Conservation (phyloP, 306 rosid species). For the Castanea crenata region DNA sequence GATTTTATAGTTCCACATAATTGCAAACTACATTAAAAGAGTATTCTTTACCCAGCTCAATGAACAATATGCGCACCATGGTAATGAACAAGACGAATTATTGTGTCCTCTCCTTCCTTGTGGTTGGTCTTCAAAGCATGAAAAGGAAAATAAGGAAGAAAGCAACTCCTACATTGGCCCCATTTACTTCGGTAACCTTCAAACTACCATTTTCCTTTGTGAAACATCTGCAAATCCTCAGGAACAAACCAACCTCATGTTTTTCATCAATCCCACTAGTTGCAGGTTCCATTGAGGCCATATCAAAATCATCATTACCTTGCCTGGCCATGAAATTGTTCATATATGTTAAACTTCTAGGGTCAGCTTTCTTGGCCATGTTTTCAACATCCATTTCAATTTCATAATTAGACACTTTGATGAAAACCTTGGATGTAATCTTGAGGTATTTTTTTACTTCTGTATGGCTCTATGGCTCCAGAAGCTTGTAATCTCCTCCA, state of each 20-base stretch:
- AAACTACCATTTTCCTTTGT: conserved; percentile 35
- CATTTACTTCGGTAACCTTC: conserved; percentile 52
- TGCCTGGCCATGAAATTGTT: conserved; percentile 34
- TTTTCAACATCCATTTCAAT: conserved; percentile 68
- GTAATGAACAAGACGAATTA: conserved; percentile 64
- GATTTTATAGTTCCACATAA: too few species aligned
- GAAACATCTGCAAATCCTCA: conserved; percentile 43
- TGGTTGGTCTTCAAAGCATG: conserved; percentile 45
- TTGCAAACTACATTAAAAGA: too few species aligned
- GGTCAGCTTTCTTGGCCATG: conserved; percentile 46
- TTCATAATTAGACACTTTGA: conserved; percentile 55
- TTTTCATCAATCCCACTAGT: conserved; percentile 29
- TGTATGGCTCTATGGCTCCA: conserved; percentile 52
- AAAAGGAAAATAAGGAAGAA: conserved; percentile 68
- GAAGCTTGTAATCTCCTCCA: conserved; percentile 75
- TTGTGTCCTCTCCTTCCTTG: conserved; percentile 68
- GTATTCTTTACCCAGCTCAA: too few species aligned
- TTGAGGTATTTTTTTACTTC: conserved; percentile 53
- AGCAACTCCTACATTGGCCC: too few species aligned
- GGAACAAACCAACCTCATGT: conserved; percentile 37
- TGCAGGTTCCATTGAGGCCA: conserved; percentile 22
- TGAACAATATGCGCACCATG: too few species aligned
- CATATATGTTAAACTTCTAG: conserved; percentile 30
- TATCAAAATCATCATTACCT: conserved; percentile 32
- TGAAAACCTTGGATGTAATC: conserved; percentile 51